Percentiles rank a stretch among this genome's conserved stretches.
phyloP scores from a whole-genome alignment of 2,329 filamentous ascomycete genomes.

The Chaetomium strumarium region DNA sequence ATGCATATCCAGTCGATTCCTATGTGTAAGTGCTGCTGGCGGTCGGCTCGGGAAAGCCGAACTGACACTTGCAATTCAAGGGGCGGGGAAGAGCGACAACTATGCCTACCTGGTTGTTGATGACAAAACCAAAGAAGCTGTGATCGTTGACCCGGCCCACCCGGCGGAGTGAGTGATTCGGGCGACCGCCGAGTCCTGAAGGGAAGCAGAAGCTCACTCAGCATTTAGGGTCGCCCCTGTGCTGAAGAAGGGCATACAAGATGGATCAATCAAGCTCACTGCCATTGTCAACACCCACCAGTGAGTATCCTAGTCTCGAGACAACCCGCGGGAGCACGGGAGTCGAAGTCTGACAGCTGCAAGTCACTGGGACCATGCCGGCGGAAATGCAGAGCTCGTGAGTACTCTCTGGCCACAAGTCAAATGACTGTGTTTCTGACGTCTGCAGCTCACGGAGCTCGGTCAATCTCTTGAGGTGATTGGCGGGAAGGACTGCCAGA shows the following conservation, averaged over 20 bases:
- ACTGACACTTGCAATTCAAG: conserved; percentile 37
- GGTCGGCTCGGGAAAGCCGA: background rate
- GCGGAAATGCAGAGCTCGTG: conserved; percentile 81
- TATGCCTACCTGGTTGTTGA: conserved; percentile 80
- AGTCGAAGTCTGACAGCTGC: background rate
- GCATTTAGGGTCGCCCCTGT: conserved; percentile 49
- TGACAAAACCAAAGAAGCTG: conserved; percentile 69
- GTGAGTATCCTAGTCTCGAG: conserved; percentile 46
- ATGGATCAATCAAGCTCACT: conserved; percentile 71
- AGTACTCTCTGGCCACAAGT: conserved; percentile 22
- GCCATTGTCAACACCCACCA: conserved; percentile 97
- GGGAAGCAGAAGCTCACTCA: background rate
- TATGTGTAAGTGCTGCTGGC: conserved; percentile 60
- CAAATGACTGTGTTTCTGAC: conserved; percentile 25
- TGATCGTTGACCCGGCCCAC: conserved; percentile 76
- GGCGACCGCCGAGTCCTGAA: background rate
- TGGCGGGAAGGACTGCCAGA: conserved; percentile 79
- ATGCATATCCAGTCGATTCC: conserved; percentile 89
- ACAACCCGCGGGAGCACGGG: too few species aligned
- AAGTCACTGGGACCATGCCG: conserved; percentile 91
- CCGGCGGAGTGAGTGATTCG: conserved; percentile 70
- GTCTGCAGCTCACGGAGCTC: conserved; percentile 31
- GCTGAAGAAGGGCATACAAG: conserved; percentile 66
- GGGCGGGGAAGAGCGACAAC: conserved; percentile 73
- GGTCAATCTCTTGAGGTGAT: conserved; percentile 68